Evolutionary conservation across 164 flowering plant genomes (phyloP), one percentile per base, ranked within the genome.

Genomic region (Malania oleifera): DNA sequence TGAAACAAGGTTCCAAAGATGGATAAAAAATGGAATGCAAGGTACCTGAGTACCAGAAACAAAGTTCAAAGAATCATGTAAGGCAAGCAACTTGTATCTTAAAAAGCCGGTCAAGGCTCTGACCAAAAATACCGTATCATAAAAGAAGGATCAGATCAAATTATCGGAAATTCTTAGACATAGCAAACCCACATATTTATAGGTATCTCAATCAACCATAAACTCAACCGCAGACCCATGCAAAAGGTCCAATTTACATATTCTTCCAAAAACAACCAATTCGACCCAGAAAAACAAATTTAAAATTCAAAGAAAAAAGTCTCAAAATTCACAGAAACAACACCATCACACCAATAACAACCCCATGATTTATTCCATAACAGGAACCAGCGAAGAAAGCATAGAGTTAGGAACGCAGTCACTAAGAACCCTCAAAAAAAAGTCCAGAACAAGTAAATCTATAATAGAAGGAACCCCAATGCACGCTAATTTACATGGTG

Each of bases 61-160:
- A 18, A 47, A 52, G n/a, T 57, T 50, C 43, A 35, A 25, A 23
- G 46, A 52, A 57, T 27, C 29, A 24, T 28, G 37, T 3, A 1
- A 15, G 7, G 12, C 43, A 24, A 29, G 17, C 52, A 19, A 56
- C 39, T 41, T 29, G 52, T 39, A 35, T 24, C 35, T 63, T 38
- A 31, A 1, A 59, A 38, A 22, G 25, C 38, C 22, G 15, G 13
- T 39, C 51, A 67, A 57, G 58, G 47, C 25, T 52, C 75, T 60
- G 75, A 68, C 53, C 64, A 63, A 62, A 52, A 22, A 47, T 52
- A 69, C n/a, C 26, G 35, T n/a, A 48, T 48, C 38, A 24, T 56
- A 47, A 47, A 19, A 7, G 41, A 19, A 46, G 11, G 35, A 34
- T 17, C 46, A 43, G 46, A 43, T 43, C 46, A 43, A 6, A 39